These are phyloP conservation scores for Metschnikowia kofuensis DNA, from an alignment of 805 yeast genomes.

Conservation along the genomic window DNA sequence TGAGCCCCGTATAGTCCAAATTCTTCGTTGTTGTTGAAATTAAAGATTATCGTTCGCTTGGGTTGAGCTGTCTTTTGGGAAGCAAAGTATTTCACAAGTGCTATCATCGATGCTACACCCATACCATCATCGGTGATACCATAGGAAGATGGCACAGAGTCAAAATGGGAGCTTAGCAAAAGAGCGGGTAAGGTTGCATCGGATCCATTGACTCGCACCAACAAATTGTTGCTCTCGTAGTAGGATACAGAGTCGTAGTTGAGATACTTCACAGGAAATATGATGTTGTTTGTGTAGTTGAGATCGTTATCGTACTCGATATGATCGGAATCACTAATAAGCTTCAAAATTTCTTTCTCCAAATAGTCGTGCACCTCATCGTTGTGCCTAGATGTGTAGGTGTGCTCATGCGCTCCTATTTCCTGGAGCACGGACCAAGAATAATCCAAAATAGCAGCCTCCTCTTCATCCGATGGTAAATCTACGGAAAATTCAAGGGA, in stretches of 20 bases:
- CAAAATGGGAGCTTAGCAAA: constrained; percentile 81
- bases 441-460: constrained; percentile 36
- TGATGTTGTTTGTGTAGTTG: constrained; percentile 44
- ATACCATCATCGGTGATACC: constrained; percentile 94
- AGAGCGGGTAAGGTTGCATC: constrained; percentile 60
- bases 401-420: constrained; percentile 67
- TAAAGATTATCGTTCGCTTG: constrained; percentile 68
- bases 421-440: constrained; percentile 71
- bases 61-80: constrained; percentile 46
- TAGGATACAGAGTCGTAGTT: constrained; percentile 56
- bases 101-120: constrained; percentile 80
- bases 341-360: constrained; percentile 28
- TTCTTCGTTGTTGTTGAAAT: constrained; percentile 88
- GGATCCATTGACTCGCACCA: constrained; percentile 70
- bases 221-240: constrained; percentile 78
- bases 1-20: constrained; percentile 82
- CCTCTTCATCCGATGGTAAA: constrained; percentile 44
- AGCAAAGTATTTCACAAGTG: constrained; percentile 53
- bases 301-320: constrained; percentile 40
- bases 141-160: constrained; percentile 80
- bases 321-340: constrained; percentile 33
- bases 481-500: constrained; percentile 34
- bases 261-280: constrained; percentile 50
- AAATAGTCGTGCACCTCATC: constrained; percentile 74
- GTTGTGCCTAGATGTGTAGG: constrained; percentile 75